phyloP scores from a whole-genome alignment of 169 alveolate genomes.

The Neospora caninum region DNA sequence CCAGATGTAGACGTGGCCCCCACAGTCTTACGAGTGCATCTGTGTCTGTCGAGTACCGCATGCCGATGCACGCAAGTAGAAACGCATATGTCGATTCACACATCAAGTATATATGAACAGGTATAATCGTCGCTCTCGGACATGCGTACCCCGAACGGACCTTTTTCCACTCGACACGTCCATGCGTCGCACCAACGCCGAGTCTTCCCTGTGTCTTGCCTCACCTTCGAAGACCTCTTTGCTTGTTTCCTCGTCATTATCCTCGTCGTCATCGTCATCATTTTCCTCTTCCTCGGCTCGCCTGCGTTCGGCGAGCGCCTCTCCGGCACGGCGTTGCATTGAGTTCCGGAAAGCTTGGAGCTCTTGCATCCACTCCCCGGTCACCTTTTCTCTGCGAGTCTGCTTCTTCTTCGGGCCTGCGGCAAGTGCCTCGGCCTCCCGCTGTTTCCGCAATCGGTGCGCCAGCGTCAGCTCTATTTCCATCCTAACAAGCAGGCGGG shows the following conservation, averaged over 20 bases:
- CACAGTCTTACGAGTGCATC: too few species aligned
- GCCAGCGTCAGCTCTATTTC: slow-evolving; percentile 24
- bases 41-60: too few species aligned
- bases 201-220: too few species aligned
- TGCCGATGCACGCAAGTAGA: too few species aligned
- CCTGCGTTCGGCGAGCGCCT: background rate
- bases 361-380: slow-evolving; percentile 28
- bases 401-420: slow-evolving; percentile 39
- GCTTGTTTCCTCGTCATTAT: background rate
- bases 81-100: too few species aligned
- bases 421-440: background rate
- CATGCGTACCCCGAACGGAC: too few species aligned
- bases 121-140: too few species aligned
- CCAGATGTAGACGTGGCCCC: too few species aligned
- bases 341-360: background rate
- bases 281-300: slow-evolving; percentile 15
- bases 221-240: slow-evolving; percentile 56
- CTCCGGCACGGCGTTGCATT: slow-evolving; percentile 14
- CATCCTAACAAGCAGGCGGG: too few species aligned
- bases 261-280: slow-evolving; percentile 38
- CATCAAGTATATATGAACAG: too few species aligned
- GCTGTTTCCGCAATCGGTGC: slow-evolving; percentile 5
- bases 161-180: too few species aligned
- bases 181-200: too few species aligned
- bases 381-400: slow-evolving; percentile 45